phyloP scores from a whole-genome alignment of 164 flowering plant species.

The Tinospora cordifolia region DNA sequence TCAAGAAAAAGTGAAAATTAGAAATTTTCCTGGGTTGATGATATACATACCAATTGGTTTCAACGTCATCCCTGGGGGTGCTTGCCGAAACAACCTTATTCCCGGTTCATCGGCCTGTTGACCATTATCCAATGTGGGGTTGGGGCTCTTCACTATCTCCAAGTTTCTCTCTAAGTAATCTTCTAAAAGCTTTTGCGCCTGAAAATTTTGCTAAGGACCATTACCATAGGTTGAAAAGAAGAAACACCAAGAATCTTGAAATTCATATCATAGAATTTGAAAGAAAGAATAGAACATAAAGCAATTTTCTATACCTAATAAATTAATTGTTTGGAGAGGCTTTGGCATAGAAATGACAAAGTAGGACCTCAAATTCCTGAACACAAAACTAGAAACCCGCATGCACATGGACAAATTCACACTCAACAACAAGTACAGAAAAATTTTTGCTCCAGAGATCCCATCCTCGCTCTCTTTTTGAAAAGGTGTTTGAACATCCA shows the following conservation, averaged over 20 bases:
- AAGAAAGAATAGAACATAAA: background rate
- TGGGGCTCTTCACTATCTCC: constrained; percentile 33
- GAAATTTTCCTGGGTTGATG: background rate
- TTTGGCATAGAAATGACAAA: background rate
- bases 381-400: no score
- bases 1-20: no score
- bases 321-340: background rate
- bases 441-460: no score
- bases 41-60: constrained; percentile 47
- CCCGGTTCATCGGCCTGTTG: constrained; percentile 33
- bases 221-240: background rate
- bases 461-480: no score
- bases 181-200: constrained; percentile 77
- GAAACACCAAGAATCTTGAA: background rate
- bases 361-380: no score
- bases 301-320: background rate
- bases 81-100: constrained; percentile 55
- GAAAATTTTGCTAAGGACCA: constrained; percentile 12
- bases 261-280: background rate
- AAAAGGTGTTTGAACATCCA: no score
- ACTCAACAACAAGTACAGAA: no score
- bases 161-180: constrained; percentile 59
- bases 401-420: no score
- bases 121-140: constrained; percentile 19
- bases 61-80: constrained; percentile 68